Evolutionary conservation across 495 filamentous ascomycete species (phyloP), one percentile per base, ranked within the genome.

Genomic region (Thermochaetoides thermophila): DNA sequence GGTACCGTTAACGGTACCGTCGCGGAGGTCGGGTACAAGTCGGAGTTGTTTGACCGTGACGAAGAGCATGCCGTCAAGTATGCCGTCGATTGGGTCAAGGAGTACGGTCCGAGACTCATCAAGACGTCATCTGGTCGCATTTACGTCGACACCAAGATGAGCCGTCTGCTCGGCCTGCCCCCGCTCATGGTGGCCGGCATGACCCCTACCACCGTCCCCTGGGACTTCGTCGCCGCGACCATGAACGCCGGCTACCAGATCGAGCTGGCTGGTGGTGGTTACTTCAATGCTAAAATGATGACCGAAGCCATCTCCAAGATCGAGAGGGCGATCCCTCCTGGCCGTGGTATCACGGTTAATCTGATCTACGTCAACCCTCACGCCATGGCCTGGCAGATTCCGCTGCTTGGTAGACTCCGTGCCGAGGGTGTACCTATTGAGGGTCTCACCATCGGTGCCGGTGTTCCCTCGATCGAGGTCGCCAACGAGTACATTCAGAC

Each of bases 111-210:
- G 3, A 75, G 73, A 31, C 69, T 97, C 26, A 73, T 86, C 43
- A 84, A 81, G 61, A 94, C 83, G 14, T 84, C 84, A 5, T 68
- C 67, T 29, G 89, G 89, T 15, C 71, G 78, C 49, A 91, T 79
- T 1, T 93, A 79, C 37, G 89, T 97, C 17, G 85, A 95, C 58
- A 97, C 89, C 26, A 94, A 92, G 69, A 94, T 97, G 82, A 94
- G 84, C 60, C 68, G 86, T 44, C 63, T 94, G 14, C 64, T 96
- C 21, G 86, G 89, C 22, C 67, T 92, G 11, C 85, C 89, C 9
- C 89, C 87, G 0, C 63, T 96, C 31, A 81, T 94, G 76, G 84
- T 94, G 10, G 83, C 87, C 21, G 87, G 85, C 47, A 96, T 96
- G 87, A 96, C 86, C 2, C 87, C 86, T 11, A 78, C 76, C 42